phyloP scores from a whole-genome alignment of 1,139 yeast species.

The Scheffersomyces lignicola region DNA sequence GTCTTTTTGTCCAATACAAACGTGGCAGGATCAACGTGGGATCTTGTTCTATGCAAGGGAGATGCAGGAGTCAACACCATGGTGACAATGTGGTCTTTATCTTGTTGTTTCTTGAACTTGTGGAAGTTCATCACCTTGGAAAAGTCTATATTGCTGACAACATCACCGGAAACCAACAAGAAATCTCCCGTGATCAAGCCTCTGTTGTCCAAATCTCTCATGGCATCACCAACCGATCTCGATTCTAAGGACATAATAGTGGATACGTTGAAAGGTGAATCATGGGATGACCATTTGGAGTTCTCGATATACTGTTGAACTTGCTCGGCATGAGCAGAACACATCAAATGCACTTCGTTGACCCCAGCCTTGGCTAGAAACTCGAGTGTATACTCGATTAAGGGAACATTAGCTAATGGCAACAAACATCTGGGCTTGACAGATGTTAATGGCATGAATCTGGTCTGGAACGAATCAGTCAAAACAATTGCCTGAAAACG shows the following conservation, averaged over 20 bases:
- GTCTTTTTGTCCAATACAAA: constrained; percentile 76
- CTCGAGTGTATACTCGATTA: constrained; percentile 92
- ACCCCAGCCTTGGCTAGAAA: constrained; percentile 91
- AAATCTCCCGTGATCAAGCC: constrained; percentile 90
- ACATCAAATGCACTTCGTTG: constrained; percentile 84
- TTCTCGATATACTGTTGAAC: constrained; percentile 76
- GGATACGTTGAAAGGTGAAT: constrained; percentile 76
- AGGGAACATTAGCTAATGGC: constrained; percentile 90
- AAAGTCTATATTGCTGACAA: constrained; percentile 86
- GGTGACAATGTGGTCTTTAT: constrained; percentile 88
- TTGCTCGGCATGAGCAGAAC: constrained; percentile 88
- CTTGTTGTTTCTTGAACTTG: constrained; percentile 64
- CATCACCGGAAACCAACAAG: constrained; percentile 88
- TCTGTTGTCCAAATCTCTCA: constrained; percentile 91
- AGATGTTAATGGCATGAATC: constrained; percentile 89
- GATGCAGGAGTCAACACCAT: constrained; percentile 89
- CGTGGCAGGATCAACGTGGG: constrained; percentile 78
- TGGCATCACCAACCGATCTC: constrained; percentile 92
- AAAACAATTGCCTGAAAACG: constrained; percentile 90
- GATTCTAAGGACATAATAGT: constrained; percentile 87
- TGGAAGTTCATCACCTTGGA: constrained; percentile 73
- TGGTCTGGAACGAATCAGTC: constrained; percentile 88
- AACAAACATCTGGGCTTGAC: constrained; percentile 84
- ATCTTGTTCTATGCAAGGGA: constrained; percentile 81
- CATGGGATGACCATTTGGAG: constrained; percentile 76